phyloP scores from a whole-genome alignment of 2,329 filamentous ascomycete genomes.

The Colletotrichum caudatum region DNA sequence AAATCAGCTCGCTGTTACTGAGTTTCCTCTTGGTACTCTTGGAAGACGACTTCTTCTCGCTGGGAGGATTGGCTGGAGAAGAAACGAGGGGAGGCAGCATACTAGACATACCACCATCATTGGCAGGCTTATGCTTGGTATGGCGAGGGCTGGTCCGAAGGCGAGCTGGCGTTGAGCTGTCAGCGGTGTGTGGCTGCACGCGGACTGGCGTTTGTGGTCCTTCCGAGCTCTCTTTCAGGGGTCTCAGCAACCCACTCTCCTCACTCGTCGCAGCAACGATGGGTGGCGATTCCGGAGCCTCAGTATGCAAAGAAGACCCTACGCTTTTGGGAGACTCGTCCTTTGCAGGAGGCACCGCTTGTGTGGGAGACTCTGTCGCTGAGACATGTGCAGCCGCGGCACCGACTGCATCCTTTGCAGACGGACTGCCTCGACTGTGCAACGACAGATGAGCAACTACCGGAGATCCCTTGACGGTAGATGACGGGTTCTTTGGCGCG shows the following conservation, averaged over 20 bases:
- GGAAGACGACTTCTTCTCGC: background rate
- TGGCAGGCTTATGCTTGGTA: slow-evolving; percentile 3
- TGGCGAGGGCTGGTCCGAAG: slow-evolving; percentile 6
- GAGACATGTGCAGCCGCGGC: background rate
- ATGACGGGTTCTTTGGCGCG: slow-evolving; percentile 39
- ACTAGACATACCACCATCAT: background rate
- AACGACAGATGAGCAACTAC: background rate
- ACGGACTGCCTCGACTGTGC: slow-evolving; percentile 4
- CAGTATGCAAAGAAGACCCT: background rate
- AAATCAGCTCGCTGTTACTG: slow-evolving; percentile 4
- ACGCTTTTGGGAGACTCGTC: background rate
- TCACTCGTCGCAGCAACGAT: background rate
- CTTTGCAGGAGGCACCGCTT: background rate
- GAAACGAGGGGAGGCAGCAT: slow-evolving; percentile 4
- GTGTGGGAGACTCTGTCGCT: background rate
- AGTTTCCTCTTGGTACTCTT: background rate
- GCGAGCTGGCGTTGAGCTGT: background rate
- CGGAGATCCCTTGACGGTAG: slow-evolving; percentile 34
- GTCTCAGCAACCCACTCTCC: background rate
- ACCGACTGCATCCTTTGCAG: background rate
- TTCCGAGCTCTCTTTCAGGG: slow-evolving; percentile 1
- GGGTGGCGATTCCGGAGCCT: background rate
- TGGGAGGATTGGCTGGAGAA: background rate
- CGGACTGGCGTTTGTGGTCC: slow-evolving; percentile 1
- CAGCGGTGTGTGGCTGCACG: background rate